phyloP scores from a whole-genome alignment of 805 yeast genomes.

The Diddensiella transvaalensis region DNA sequence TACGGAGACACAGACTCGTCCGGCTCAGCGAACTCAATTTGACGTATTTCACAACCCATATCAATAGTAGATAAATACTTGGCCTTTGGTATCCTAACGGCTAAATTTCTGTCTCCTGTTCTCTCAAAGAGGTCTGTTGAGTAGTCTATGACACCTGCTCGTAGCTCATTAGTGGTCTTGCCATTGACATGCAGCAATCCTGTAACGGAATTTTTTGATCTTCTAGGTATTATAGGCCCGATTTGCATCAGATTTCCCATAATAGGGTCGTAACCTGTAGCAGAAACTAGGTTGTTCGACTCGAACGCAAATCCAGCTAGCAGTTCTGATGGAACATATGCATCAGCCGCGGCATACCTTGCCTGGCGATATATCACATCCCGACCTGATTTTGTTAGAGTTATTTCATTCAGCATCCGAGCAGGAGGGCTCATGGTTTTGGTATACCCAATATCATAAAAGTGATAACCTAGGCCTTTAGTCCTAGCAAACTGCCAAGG shows the following conservation, averaged over 20 bases:
- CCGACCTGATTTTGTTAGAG: background rate
- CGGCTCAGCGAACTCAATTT: slow-evolving; percentile 19
- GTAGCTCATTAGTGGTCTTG: slow-evolving; percentile 5
- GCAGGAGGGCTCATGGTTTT: slow-evolving; percentile 7
- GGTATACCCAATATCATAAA: slow-evolving; percentile 17
- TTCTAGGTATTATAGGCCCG: slow-evolving; percentile 4
- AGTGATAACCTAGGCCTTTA: slow-evolving; percentile 23
- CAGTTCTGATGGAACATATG: slow-evolving; percentile 12
- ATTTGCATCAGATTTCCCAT: slow-evolving; percentile 10
- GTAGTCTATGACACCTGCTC: slow-evolving; percentile 4
- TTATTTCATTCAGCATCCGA: slow-evolving; percentile 1
- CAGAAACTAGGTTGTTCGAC: slow-evolving; percentile 8
- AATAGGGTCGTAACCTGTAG: slow-evolving; percentile 18
- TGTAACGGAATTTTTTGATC: background rate
- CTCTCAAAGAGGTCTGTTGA: background rate
- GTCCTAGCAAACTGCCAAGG: slow-evolving; percentile 31
- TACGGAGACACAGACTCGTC: slow-evolving; percentile 15
- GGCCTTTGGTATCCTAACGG: slow-evolving; percentile 8
- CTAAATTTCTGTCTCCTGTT: background rate
- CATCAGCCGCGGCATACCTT: slow-evolving; percentile 10
- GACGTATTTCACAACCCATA: slow-evolving; percentile 14
- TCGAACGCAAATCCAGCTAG: slow-evolving; percentile 9
- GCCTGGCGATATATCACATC: background rate
- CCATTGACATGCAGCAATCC: slow-evolving; percentile 10
- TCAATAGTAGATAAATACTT: slow-evolving; percentile 3